Conservation (phyloP, 2,329 filamentous ascomycete genomes). For the Penicillium sp. region DNA sequence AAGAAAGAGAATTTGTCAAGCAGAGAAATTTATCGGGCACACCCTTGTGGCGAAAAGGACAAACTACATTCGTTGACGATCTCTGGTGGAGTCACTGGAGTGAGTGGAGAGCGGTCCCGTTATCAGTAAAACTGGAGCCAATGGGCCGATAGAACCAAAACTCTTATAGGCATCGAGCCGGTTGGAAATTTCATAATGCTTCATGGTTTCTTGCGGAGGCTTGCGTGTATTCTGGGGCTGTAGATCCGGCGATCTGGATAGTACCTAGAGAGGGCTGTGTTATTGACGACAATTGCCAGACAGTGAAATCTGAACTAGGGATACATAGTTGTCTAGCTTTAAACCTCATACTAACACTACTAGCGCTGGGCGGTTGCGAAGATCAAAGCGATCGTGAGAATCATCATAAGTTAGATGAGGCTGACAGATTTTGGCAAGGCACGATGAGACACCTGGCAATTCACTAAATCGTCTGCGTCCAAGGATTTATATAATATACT, state of each 20-base stretch:
- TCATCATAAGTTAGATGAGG: not conserved
- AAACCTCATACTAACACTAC: not conserved
- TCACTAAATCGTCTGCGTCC: not conserved
- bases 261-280: not conserved
- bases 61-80: slow-evolving; percentile 14
- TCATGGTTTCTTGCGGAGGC: slow-evolving; percentile 13
- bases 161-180: not conserved
- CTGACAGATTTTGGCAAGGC: not conserved
- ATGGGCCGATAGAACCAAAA: slow-evolving; percentile 1
- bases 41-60: slow-evolving; percentile 15
- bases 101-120: slow-evolving; percentile 1
- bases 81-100: slow-evolving; percentile 7
- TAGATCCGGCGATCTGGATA: not conserved
- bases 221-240: slow-evolving; percentile 10
- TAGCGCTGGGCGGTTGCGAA: not conserved
- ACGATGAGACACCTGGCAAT: not conserved
- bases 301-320: not conserved
- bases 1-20: not conserved
- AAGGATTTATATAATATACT: no score
- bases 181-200: not conserved
- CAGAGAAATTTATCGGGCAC: slow-evolving; percentile 1
- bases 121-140: slow-evolving; percentile 6
- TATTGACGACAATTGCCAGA: no score
- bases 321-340: slow-evolving; percentile 3
- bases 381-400: not conserved